Evolutionary conservation across 768 basidiomycete genomes (phyloP).

Genomic region (Pulveroboletus sp.): DNA sequence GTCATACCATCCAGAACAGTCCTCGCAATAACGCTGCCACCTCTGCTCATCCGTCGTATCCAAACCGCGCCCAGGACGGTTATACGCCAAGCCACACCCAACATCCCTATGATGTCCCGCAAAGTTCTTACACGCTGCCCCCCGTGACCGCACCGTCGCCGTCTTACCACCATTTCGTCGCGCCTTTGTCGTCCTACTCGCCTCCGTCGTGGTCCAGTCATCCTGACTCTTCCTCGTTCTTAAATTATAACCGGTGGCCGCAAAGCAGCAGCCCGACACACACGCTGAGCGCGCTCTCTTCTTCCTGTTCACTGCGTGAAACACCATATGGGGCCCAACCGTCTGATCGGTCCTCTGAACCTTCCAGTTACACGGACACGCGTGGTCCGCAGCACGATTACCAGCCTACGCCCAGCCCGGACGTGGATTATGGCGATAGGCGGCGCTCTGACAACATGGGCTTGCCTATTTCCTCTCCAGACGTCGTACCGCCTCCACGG

Average conservation of each 20-base stretch:
- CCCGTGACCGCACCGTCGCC: slow-evolving; percentile 27
- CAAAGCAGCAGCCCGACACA: slow-evolving; percentile 26
- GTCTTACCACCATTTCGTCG: slow-evolving; percentile 24
- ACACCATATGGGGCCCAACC: slow-evolving; percentile 23
- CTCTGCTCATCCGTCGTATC: slow-evolving; percentile 23
- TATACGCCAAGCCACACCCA: slow-evolving; percentile 24
- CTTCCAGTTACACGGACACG: slow-evolving; percentile 24
- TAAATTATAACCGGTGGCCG: slow-evolving; percentile 30
- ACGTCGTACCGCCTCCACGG: slow-evolving; percentile 52
- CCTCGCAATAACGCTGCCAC: slow-evolving; percentile 18
- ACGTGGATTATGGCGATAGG: slow-evolving; percentile 35
- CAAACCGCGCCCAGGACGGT: slow-evolving; percentile 23
- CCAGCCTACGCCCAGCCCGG: slow-evolving; percentile 35
- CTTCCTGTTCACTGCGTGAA: slow-evolving; percentile 30
- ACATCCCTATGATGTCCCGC: slow-evolving; percentile 26
- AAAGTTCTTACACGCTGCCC: slow-evolving; percentile 28
- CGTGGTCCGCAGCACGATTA: slow-evolving; percentile 35
- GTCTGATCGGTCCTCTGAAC: slow-evolving; percentile 39
- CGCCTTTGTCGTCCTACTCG: slow-evolving; percentile 26
- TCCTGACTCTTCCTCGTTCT: slow-evolving; percentile 27
- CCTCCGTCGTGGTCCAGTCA: slow-evolving; percentile 25
- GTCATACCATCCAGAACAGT: slow-evolving; percentile 31
- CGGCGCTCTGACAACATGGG: slow-evolving; percentile 30
- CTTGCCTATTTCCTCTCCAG: slow-evolving; percentile 29
- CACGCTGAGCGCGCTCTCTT: slow-evolving; percentile 18